Percentiles rank a stretch among this genome's conserved stretches.
Evolutionary conservation across 805 yeast species (phyloP).

Genomic region (Candida montana): DNA sequence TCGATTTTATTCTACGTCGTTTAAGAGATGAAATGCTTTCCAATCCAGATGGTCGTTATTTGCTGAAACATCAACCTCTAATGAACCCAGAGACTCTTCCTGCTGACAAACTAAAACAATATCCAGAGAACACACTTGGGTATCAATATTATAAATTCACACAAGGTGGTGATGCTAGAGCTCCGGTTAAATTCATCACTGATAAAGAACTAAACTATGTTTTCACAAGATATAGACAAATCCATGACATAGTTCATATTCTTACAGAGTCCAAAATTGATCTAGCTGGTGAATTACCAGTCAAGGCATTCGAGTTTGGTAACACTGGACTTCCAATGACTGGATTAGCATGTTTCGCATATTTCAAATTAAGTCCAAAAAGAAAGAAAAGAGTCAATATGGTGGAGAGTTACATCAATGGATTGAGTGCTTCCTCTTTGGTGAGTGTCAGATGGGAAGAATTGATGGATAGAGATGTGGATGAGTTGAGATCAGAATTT

Average conservation of each 20-base stretch:
- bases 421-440: slow-evolving; percentile 66
- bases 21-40: slow-evolving; percentile 70
- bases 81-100: slow-evolving; percentile 71
- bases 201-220: slow-evolving; percentile 89
- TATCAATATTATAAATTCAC: slow-evolving; percentile 79
- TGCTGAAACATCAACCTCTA: slow-evolving; percentile 75
- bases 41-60: slow-evolving; percentile 70
- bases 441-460: slow-evolving; percentile 93
- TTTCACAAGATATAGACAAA: slow-evolving; percentile 91
- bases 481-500: slow-evolving; percentile 63
- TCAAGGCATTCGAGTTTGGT: slow-evolving; percentile 87
- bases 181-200: slow-evolving; percentile 79
- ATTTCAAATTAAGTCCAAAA: slow-evolving; percentile 59
- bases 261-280: slow-evolving; percentile 84
- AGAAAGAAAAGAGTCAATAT: slow-evolving; percentile 54
- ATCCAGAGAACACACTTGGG: slow-evolving; percentile 74
- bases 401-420: slow-evolving; percentile 66
- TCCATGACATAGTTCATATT: slow-evolving; percentile 96
- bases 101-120: slow-evolving; percentile 48
- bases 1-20: slow-evolving; percentile 55
- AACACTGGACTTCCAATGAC: slow-evolving; percentile 95
- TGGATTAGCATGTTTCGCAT: slow-evolving; percentile 84
- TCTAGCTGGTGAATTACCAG: slow-evolving; percentile 94
- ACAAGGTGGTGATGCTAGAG: slow-evolving; percentile 90
- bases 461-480: slow-evolving; percentile 62